Percentiles rank a stretch among this genome's conserved stretches.
These are phyloP conservation scores for Serendipita sp. DNA, from an alignment of 768 basidiomycete species.

Conservation along the genomic window DNA sequence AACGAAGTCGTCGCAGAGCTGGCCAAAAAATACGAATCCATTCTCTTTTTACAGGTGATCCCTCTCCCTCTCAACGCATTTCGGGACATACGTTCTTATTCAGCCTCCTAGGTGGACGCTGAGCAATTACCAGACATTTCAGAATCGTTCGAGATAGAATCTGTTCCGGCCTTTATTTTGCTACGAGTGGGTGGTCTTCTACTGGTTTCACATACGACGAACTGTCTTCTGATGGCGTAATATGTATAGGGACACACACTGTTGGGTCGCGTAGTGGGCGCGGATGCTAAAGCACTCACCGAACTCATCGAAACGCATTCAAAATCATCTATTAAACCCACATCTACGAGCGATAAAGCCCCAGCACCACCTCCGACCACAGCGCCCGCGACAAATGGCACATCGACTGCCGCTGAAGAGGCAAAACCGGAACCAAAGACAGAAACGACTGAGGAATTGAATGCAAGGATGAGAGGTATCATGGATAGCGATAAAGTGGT, in stretches of 20 bases:
- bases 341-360: conserved; percentile 33
- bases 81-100: background rate
- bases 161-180: conserved; percentile 74
- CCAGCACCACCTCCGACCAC: conserved; percentile 19
- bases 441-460: conserved; percentile 54
- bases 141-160: conserved; percentile 82
- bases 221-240: background rate
- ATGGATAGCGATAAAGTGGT: conserved; percentile 73
- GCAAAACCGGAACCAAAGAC: conserved; percentile 12
- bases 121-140: conserved; percentile 69
- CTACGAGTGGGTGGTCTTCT: conserved; percentile 43
- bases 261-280: conserved; percentile 62
- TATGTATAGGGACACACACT: conserved; percentile 67
- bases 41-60: conserved; percentile 62
- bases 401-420: conserved; percentile 12
- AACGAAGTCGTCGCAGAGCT: conserved; percentile 63
- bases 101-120: conserved; percentile 53
- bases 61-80: too few relatives aligned
- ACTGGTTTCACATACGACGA: conserved; percentile 7
- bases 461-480: conserved; percentile 42
- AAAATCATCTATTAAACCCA: conserved; percentile 22
- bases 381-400: conserved; percentile 14
- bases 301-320: conserved; percentile 44
- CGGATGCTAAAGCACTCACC: conserved; percentile 54
- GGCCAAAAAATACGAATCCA: conserved; percentile 47